Base-by-base conservation (phyloP, 306 rosid species). In the Pterocarpus macrocarpus region DNA sequence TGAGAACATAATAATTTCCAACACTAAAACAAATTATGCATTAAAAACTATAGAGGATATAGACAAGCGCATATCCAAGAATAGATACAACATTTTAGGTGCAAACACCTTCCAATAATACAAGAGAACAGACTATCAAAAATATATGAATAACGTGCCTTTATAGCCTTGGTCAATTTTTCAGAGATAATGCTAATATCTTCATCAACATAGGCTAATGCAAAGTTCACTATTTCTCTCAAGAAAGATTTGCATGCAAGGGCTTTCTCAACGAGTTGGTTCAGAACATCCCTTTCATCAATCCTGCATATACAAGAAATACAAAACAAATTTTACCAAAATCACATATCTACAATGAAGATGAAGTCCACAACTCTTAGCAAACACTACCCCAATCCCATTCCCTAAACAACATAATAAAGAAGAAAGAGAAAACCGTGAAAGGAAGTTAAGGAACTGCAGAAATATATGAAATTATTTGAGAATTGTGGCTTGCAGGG, bases 221-320 rank as follows among this genome's bases (percentile, higher is more conserved):
- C 83, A 57, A 82, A 72, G 71, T 80, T 88, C 77, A 88, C 73
- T 70, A 83, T 77, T 78, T 86, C 97, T 81, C 84, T 78, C 89
- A 93, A 82, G 77, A 76, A 79, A 72, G 87, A 82, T 76, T 86
- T 87, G 81, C 97, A 91, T 61, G 82, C 85, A 63, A 79, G 81
- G 63, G 96, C 93, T 82, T 88, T 89, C 86, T 89, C 90, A 68
- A 93, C 83, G 64, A 91, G 78, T 78, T 86, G 87, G 56, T 88
- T 77, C 85, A 93, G 84, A 65, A 81, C 67, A 69, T 89, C 90
- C 73, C 74, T 83, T 84, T 95, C 99, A 84, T 87, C 90, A 82
- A 91, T 87, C 86, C 99, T 95, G 92, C 47, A 84, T 72, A 77
- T 67, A 80, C 75, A 69, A 85, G 52, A 64, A 56, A 50, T 52